phyloP scores from a whole-genome alignment of 2,329 filamentous ascomycete species.

The Fusarium guadeloupense region DNA sequence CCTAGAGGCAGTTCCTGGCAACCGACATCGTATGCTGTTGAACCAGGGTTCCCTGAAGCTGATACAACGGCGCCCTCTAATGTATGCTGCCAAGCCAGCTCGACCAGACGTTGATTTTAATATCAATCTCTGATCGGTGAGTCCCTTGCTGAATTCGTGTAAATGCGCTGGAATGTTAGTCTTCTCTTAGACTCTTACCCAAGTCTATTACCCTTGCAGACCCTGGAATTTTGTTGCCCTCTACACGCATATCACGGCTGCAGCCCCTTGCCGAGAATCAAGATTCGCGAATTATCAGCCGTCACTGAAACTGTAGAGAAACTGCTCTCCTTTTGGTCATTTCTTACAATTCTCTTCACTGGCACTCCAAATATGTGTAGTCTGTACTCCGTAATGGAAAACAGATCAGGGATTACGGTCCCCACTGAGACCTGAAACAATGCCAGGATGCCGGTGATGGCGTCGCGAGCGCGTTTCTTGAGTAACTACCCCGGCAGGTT shows the following conservation, averaged over 20 bases:
- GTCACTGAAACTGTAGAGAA: background rate
- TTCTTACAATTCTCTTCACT: background rate
- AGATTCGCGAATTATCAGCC: background rate
- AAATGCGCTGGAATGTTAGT: conserved; percentile 13
- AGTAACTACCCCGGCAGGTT: conserved; percentile 21
- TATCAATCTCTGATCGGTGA: background rate
- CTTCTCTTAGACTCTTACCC: background rate
- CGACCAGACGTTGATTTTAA: conserved; percentile 5
- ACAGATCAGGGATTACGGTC: conserved; percentile 28
- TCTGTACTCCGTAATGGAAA: conserved; percentile 8
- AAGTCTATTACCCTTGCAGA: conserved; percentile 18
- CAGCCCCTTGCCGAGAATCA: background rate
- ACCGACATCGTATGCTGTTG: conserved; percentile 20
- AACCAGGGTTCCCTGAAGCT: conserved; percentile 37
- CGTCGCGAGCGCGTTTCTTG: conserved; percentile 26
- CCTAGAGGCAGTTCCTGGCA: background rate
- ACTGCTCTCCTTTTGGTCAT: background rate
- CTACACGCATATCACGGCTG: background rate
- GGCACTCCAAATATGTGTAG: too few species aligned
- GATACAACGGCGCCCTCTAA: conserved; percentile 30
- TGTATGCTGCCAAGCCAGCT: conserved; percentile 24
- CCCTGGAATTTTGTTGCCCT: background rate
- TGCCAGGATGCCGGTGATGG: conserved; percentile 33
- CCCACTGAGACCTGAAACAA: conserved; percentile 43
- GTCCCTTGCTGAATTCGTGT: conserved; percentile 2